Base-by-base conservation (phyloP, 2,329 filamentous ascomycete genomes). In the Pyrenophora teres region DNA sequence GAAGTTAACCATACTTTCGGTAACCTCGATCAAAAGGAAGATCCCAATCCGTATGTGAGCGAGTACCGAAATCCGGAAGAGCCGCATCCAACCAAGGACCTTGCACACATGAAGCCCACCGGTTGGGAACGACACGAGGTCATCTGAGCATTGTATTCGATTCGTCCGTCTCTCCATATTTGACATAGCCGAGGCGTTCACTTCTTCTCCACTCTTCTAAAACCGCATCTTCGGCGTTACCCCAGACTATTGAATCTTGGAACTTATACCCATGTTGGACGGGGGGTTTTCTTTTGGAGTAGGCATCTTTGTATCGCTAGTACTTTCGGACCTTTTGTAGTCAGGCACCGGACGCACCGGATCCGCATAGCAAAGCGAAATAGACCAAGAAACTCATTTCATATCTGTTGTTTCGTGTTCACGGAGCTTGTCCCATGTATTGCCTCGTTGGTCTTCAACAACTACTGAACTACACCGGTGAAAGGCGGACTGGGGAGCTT, bases 1-100 rank as follows among this genome's bases (percentile, higher is more conserved):
- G 94, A 96, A 69, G 93, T 97, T 64, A 97, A 99, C 76, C 94
- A 99, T 73, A 97, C 94, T 0, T 77, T 99, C 36, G 86, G 89
- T 44, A 97, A 97, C 70, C 79, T 99, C 52, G 80, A 96, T 62
- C 91, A 94, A 70, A 86, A 84, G 45, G 81, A 86, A 30, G 94
- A 99, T 68, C 92, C 93, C 2, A 99, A 99, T 68, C 94, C 94
- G 2, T 99, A 94, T 68, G 87, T 90, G 39, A 89, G 87, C 73
- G 82, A 86, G 63, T 97, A 93, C 78, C 90, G 89, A 74, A 84
- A 91, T 56, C 78, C 79, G 12, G 77, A 77, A 4, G 79, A 80
- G 56, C 83, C 85, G 19, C 90, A 93, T 60, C 89, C 88, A 3
- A 83, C 84, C 0, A 89, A 88, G 73, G 85, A 83, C 1, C 81